These are phyloP conservation scores for Naganishia friedmannii DNA, from an alignment of 768 basidiomycete species.

Conservation along the genomic window DNA sequence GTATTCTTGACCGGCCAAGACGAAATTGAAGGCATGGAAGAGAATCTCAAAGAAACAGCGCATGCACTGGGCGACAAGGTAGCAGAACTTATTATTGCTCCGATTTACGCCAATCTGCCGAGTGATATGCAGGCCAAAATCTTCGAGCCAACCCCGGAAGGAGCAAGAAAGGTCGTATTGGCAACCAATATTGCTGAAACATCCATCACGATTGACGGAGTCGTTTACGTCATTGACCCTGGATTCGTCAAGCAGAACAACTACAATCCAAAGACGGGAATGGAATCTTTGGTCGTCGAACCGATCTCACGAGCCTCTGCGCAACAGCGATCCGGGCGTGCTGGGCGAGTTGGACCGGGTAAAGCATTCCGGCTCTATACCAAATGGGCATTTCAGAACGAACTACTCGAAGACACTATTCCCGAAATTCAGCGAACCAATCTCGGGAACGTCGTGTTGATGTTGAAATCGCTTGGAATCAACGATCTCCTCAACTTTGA, in stretches of 20 bases:
- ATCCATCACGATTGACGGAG: conserved; percentile 97
- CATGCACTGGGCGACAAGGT: conserved; percentile 94
- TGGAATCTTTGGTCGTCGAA: conserved; percentile 93
- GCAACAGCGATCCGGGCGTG: conserved; percentile 92
- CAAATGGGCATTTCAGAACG: conserved; percentile 95
- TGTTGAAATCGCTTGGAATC: conserved; percentile 95
- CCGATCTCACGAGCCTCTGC: conserved; percentile 99
- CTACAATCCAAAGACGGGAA: conserved; percentile 96
- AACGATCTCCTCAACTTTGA: conserved; percentile 98
- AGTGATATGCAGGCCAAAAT: conserved; percentile 99
- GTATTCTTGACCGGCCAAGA: conserved; percentile 99
- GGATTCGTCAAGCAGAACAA: conserved; percentile 99
- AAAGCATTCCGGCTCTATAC: conserved; percentile 98
- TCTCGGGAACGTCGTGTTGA: conserved; percentile 86
- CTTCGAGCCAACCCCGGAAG: conserved; percentile 96
- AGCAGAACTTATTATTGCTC: conserved; percentile 87
- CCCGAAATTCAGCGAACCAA: conserved; percentile 99
- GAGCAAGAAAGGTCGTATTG: conserved; percentile 92
- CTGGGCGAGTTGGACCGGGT: conserved; percentile 95
- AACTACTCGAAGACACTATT: conserved; percentile 92
- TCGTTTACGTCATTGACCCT: conserved; percentile 98
- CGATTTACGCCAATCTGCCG: conserved; percentile 98
- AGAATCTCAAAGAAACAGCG: conserved; percentile 92
- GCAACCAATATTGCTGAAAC: conserved; percentile 99
- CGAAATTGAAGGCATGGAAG: conserved; percentile 95